Evolutionary conservation across 2,329 filamentous ascomycete genomes (phyloP).

Genomic region (Aspergillus tanneri): DNA sequence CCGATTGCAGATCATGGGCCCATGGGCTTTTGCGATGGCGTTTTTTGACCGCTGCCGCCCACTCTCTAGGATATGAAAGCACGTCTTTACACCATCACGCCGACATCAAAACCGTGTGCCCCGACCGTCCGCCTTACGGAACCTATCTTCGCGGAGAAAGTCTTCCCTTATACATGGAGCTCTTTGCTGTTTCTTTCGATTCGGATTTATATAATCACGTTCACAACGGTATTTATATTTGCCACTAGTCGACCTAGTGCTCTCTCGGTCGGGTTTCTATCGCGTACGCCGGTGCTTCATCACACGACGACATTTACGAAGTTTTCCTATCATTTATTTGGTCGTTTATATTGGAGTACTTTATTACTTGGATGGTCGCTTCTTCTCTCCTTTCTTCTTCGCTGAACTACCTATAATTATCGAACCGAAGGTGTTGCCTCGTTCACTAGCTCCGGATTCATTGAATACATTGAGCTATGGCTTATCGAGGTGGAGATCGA

Average conservation of each 20-base stretch:
- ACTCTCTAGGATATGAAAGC: slow-evolving; percentile 24
- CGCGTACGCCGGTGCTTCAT: no score
- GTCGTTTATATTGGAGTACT: not conserved
- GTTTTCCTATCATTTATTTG: no score
- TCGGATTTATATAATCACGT: slow-evolving; percentile 4
- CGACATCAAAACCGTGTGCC: slow-evolving; percentile 20
- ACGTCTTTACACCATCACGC: slow-evolving; percentile 21
- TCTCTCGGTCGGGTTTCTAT: no score
- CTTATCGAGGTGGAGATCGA: slow-evolving; percentile 33
- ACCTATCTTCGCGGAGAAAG: not conserved
- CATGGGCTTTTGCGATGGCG: slow-evolving; percentile 22
- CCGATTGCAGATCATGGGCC: slow-evolving; percentile 14
- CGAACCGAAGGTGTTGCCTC: slow-evolving; percentile 19
- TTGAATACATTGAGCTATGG: slow-evolving; percentile 30
- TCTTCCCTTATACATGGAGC: not conserved
- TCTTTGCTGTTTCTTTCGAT: not conserved
- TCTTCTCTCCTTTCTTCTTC: slow-evolving; percentile 11
- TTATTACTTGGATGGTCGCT: slow-evolving; percentile 26
- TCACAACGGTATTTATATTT: not conserved
- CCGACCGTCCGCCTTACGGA: slow-evolving; percentile 8
- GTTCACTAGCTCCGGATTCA: slow-evolving; percentile 18
- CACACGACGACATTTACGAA: no score
- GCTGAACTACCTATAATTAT: slow-evolving; percentile 1
- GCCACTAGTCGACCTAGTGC: not conserved
- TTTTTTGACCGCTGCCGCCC: slow-evolving; percentile 22